Base-by-base conservation (phyloP, 176 grass and related monocot species). In the Eleusine indica region DNA sequence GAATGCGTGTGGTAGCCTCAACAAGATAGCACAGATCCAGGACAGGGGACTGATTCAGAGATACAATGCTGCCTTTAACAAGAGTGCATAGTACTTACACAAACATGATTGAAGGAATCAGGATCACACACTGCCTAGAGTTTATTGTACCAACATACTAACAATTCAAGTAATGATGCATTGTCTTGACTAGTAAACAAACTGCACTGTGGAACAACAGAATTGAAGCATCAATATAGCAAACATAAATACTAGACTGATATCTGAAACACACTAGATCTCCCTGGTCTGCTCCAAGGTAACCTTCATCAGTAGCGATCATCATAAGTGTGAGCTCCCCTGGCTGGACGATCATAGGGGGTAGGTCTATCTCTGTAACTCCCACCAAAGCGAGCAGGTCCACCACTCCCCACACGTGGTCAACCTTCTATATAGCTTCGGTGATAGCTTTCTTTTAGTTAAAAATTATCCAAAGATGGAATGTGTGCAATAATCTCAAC, bases 331-430 rank as follows among this genome's bases (percentile, higher is more conserved):
- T 91, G 90, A 57, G 85, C 85, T 67, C 77, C 96, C 78, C 93
- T 77, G 73, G 25, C 85, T n/a, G 93, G 85, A 14, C 89, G 91
- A 63, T 95, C 96, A 92, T 98, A 98, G 5, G 96, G 93, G 13
- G 80, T 83, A 80, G 91, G 81, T 32, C 86, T 90, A 61, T 79
- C 91, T 70, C 91, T 73, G 85, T 91, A 93, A 71, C 77, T 84
- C 22, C 80, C 88, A 67, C 88, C 88, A 80, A 89, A 66, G 62
- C 87, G 92, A 77, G 87, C 85, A 77, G 89, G 85, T 30, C 86
- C 93, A 75, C 81, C 88, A n/a, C 87, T 80, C 14, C 85, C 82
- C 3, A 80, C 72, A 46, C 29, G 61, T 7, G 15, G 17, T 25
- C 19, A n/a, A 9, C n/a, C 30, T 5, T 2, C 19, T 41, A 15